Base-by-base conservation (phyloP, 2,329 filamentous ascomycete species). In the Colletotrichum cordylinicola region DNA sequence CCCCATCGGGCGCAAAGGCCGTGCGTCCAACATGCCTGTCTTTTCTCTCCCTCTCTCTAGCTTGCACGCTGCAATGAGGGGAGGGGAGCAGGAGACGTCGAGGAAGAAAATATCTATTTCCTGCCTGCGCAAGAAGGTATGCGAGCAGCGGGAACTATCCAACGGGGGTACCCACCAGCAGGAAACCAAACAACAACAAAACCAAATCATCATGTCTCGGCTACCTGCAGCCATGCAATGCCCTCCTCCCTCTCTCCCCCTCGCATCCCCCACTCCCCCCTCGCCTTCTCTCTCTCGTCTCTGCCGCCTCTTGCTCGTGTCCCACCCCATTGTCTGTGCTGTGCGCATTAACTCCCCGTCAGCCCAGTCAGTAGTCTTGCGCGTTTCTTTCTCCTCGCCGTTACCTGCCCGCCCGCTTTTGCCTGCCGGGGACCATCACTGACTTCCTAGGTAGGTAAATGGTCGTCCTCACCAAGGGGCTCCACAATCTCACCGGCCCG, bases 181-280 rank as follows among this genome's bases (percentile, higher is more conserved):
- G 18, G 43, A 52, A 52, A 21, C n/a, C 43, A 21, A 60, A 52
- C 16, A 24, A 39, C 56, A 31, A 64, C 29, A 67, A 33, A 55
- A 33, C 58, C 62, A 65, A 61, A 64, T 74, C 60, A 65, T 43
- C 33, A 52, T 76, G 70, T 76, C 74, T 74, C 74, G 70, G 74
- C 74, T 76, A 76, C 74, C 65, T 64, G 70, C 74, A 76, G 58
- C 56, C 48, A 73, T 67, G 62, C 35, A 35, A 16, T 37, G 5
- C 27, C 60, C 33, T 37, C 48, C 33, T 24, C 8, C 12, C 29
- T 15, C 37, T 43, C 29, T n/a, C 39, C 27, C 33, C 39, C 55
- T 43, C n/a, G 31, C 31, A 21, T 65, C n/a, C 27, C 39, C 29
- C 62, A 16, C 35, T 21, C 39, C 18, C 16, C 6, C 43, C 37